Evolutionary conservation across 768 basidiomycete genomes (phyloP), one percentile per base, ranked within the genome.

Genomic region (Pisolithus marmoratus): DNA sequence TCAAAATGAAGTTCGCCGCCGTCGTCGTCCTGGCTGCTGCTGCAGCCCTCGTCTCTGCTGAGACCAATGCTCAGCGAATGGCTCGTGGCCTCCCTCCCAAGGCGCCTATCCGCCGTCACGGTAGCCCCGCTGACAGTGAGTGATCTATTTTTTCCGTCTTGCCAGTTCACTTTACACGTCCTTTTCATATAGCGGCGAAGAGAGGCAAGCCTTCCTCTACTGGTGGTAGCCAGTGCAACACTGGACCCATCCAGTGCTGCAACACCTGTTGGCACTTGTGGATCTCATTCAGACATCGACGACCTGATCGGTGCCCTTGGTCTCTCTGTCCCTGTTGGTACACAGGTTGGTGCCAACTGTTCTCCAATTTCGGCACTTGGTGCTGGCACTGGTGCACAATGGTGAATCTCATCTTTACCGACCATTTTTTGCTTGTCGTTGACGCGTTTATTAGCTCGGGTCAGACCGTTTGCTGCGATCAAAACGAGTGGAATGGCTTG

Each of bases 61-160:
- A 77, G 49, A 76, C 78, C 45, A 83, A 83, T 48, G 81, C 74
- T 0, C 54, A 73, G 12, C 79, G 82, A 36, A 54, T 84, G 41
- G 76, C 79, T 50, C 79, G 78, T 19, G 81, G 82, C 11, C 64
- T 83, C 4, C 62, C 71, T 26, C 82, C 80, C 17, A 61, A 71
- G 1, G 65, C 77, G 1, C 82, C 81, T n/a, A 43, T 8, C 22
- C 63, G 54, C 44, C 68, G 65, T 22, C 12, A 15, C 34, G 70
- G 55, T 1, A 70, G 73, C 1, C 66, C 65, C 12, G 61, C 67
- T 8, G 55, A 23, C 7, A 48, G 76, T 77, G 50, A 46, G 70
- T 69, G 5, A 11, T 8, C 31, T 7, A 7, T 3, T 52, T 0
- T 15, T 24, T 27, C 2, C 12, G 14, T 20, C 1, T 46, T 4